These are phyloP conservation scores for Trametes sanguinea DNA, from an alignment of 768 basidiomycete genomes.

Conservation along the genomic window DNA sequence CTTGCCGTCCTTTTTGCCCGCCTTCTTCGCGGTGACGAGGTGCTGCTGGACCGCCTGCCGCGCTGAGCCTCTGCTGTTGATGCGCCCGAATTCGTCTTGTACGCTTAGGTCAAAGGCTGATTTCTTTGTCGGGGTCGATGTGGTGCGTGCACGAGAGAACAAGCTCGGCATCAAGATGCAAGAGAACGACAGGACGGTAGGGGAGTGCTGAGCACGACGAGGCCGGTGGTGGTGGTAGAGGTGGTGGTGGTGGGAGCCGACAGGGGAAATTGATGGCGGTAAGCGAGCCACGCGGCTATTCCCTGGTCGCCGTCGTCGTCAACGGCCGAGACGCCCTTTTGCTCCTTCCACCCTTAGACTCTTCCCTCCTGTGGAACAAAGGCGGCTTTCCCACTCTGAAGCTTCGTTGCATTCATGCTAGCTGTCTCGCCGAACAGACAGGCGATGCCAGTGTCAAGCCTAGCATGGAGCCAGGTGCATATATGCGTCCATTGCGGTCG, in stretches of 20 bases:
- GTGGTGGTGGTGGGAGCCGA: slow-evolving; percentile 21
- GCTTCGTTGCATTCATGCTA: slow-evolving; percentile 3
- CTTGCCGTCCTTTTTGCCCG: slow-evolving; percentile 22
- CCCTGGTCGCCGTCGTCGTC: slow-evolving; percentile 17
- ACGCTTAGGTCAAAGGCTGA: slow-evolving; percentile 27
- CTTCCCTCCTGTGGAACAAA: slow-evolving; percentile 17
- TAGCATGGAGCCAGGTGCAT: background rate
- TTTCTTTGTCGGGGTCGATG: slow-evolving; percentile 48
- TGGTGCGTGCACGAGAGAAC: slow-evolving; percentile 71
- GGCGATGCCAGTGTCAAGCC: background rate
- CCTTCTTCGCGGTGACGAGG: slow-evolving; percentile 18
- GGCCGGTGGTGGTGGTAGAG: slow-evolving; percentile 4
- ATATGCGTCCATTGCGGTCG: background rate
- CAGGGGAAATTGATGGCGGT: slow-evolving; percentile 18
- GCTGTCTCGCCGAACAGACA: background rate
- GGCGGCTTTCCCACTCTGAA: slow-evolving; percentile 1
- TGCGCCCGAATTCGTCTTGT: slow-evolving; percentile 69
- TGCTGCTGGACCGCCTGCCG: slow-evolving; percentile 34
- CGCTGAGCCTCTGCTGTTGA: slow-evolving; percentile 48
- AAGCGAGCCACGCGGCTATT: slow-evolving; percentile 22
- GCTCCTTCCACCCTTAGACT: background rate
- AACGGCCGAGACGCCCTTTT: slow-evolving; percentile 13
- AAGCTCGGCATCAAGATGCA: slow-evolving; percentile 63
- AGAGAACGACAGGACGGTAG: slow-evolving; percentile 17
- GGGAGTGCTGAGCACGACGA: slow-evolving; percentile 19